Percentiles rank a stretch among this genome's conserved stretches.
Evolutionary conservation across 345 rosid species (phyloP).

Genomic region (Gossypium australe): DNA sequence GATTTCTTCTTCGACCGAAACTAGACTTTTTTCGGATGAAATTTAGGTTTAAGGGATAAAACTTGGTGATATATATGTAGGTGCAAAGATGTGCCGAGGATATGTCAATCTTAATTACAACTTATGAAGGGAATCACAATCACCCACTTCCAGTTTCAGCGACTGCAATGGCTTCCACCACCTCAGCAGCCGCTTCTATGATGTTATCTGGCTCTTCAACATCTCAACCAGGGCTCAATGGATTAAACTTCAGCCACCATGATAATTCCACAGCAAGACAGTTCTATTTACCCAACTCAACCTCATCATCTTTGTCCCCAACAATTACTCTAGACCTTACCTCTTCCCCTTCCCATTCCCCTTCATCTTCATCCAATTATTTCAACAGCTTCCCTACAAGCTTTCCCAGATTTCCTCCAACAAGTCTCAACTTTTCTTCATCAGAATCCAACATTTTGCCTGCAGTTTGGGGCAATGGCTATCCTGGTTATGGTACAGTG

Average conservation of each 20-base stretch:
- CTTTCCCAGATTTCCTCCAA: slow-evolving; percentile 38
- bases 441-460: slow-evolving; percentile 41
- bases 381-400: slow-evolving; percentile 39
- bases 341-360: slow-evolving; percentile 37
- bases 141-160: slow-evolving; percentile 74
- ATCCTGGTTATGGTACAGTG: slow-evolving; percentile 21
- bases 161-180: slow-evolving; percentile 79
- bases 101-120: slow-evolving; percentile 67
- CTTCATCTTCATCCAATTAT: slow-evolving; percentile 29
- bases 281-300: slow-evolving; percentile 37
- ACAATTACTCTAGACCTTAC: slow-evolving; percentile 88
- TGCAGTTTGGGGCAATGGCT: slow-evolving; percentile 43
- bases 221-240: slow-evolving; percentile 32
- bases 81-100: slow-evolving; percentile 79
- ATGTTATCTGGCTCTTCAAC: slow-evolving; percentile 61
- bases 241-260: slow-evolving; percentile 45
- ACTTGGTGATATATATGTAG: slow-evolving; percentile 22
- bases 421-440: slow-evolving; percentile 47
- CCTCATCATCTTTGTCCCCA: slow-evolving; percentile 39
- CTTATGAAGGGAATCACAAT: slow-evolving; percentile 77
- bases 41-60: background rate
- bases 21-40: no score
- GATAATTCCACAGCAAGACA: slow-evolving; percentile 36
- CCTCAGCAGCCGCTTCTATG: slow-evolving; percentile 83
- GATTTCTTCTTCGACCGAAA: background rate